These are phyloP conservation scores for Erodium maritimum DNA, from an alignment of 345 rosid species.

Conservation along the genomic window DNA sequence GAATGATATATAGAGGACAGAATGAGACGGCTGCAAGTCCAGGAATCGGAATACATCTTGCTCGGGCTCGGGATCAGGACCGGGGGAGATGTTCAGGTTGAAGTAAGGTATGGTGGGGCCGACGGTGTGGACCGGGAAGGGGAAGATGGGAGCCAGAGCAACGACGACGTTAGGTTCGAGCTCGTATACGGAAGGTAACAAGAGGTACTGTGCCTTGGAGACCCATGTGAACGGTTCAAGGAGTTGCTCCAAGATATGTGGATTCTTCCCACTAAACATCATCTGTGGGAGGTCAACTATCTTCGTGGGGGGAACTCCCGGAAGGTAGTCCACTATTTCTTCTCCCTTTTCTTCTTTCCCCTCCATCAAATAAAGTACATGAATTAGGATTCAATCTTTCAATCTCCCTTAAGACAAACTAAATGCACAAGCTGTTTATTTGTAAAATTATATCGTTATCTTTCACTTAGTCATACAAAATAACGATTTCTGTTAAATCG, in stretches of 20 bases:
- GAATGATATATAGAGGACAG: slow-evolving; percentile 28
- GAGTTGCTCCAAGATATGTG: not conserved
- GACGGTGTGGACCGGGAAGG: slow-evolving; percentile 17
- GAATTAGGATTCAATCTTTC: no score
- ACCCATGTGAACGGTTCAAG: slow-evolving; percentile 9
- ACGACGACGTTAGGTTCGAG: slow-evolving; percentile 34
- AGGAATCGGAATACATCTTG: not conserved
- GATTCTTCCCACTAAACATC: not conserved
- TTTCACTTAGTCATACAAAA: no score
- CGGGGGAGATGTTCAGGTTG: not conserved
- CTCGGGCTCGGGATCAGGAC: not conserved
- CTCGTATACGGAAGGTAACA: slow-evolving; percentile 14
- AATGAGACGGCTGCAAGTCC: slow-evolving; percentile 15
- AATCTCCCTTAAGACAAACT: no score
- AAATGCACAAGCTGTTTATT: no score
- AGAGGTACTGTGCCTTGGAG: slow-evolving; percentile 15
- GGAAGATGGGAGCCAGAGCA: slow-evolving; percentile 6
- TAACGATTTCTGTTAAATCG: no score
- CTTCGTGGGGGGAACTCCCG: slow-evolving; percentile 13
- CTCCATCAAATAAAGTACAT: no score
- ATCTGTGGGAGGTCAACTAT: slow-evolving; percentile 11
- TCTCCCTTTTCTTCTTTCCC: slow-evolving; percentile 7
- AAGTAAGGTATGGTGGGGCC: slow-evolving; percentile 24
- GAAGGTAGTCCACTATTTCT: slow-evolving; percentile 9
- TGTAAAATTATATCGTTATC: no score